phyloP scores from a whole-genome alignment of 2,329 filamentous ascomycete species.

The Parastagonospora nodorum region DNA sequence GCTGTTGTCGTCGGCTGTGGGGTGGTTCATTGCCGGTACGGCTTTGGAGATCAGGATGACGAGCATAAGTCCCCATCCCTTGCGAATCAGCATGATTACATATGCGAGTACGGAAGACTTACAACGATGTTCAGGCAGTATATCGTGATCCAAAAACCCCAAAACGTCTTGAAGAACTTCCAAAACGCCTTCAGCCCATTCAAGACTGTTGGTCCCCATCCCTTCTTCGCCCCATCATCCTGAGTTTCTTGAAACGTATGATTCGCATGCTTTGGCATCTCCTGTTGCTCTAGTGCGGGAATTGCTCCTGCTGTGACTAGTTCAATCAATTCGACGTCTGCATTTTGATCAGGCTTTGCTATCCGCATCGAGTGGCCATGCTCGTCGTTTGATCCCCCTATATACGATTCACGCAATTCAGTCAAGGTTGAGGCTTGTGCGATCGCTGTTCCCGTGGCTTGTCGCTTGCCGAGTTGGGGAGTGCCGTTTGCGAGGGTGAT shows the following conservation, averaged over 20 bases:
- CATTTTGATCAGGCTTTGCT: slow-evolving; percentile 17
- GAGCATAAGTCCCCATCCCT: slow-evolving; percentile 86
- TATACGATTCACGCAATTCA: slow-evolving; percentile 39
- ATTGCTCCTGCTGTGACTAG: slow-evolving; percentile 8
- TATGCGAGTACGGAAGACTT: not conserved
- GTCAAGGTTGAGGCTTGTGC: slow-evolving; percentile 48
- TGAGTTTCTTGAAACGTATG: slow-evolving; percentile 33
- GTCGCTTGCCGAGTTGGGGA: slow-evolving; percentile 48
- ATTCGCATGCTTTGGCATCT: not conserved
- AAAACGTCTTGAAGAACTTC: slow-evolving; percentile 73
- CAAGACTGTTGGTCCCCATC: slow-evolving; percentile 61
- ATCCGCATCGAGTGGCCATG: slow-evolving; percentile 19
- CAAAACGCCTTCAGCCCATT: slow-evolving; percentile 67
- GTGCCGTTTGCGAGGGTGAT: slow-evolving; percentile 40
- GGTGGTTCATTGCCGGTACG: slow-evolving; percentile 72
- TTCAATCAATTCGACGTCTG: slow-evolving; percentile 8
- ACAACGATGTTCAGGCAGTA: slow-evolving; percentile 78
- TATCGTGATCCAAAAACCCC: slow-evolving; percentile 76
- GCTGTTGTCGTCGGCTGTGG: slow-evolving; percentile 72
- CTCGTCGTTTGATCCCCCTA: slow-evolving; percentile 16
- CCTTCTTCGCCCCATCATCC: slow-evolving; percentile 25
- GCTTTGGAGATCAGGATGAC: slow-evolving; percentile 81
- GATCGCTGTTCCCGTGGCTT: slow-evolving; percentile 48
- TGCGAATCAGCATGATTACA: not conserved
- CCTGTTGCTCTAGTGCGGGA: not conserved